These are phyloP conservation scores for Gossypium raimondii DNA, from an alignment of 345 rosid species.

Conservation along the genomic window DNA sequence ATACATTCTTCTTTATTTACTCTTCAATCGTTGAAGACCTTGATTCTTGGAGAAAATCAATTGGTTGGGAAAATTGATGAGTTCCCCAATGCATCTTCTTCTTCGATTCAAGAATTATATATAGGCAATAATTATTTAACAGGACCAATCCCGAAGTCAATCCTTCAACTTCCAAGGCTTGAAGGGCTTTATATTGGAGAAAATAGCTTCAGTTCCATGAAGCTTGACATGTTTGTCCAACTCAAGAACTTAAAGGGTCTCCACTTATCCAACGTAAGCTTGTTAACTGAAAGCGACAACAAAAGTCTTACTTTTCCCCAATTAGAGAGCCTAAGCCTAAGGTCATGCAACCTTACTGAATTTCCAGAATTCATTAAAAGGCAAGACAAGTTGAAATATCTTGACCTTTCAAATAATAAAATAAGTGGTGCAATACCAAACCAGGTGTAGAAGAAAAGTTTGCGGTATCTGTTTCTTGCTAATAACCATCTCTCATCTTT, in stretches of 20 bases:
- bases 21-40: background rate
- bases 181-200: background rate
- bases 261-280: fast-evolving
- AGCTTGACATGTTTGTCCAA: background rate
- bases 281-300: background rate
- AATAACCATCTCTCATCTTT: background rate
- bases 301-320: background rate
- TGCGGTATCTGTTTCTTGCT: fast-evolving
- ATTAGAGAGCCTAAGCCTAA: background rate
- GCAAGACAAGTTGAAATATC: background rate
- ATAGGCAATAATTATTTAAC: background rate
- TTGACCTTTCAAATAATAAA: background rate
- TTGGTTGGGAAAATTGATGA: background rate
- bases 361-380: too few species aligned
- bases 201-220: background rate
- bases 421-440: too few species aligned
- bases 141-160: background rate
- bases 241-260: background rate
- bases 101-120: fast-evolving
- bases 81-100: background rate
- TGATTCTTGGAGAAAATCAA: background rate
- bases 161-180: constrained; percentile 5
- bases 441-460: too few species aligned
- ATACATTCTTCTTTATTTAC: constrained; percentile 7
- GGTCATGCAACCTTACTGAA: background rate